A percentile compares a stretch with the other conserved stretches of the same genome.
Evolutionary conservation across 768 basidiomycete genomes (phyloP).

Genomic region (Rickenella mellea): DNA sequence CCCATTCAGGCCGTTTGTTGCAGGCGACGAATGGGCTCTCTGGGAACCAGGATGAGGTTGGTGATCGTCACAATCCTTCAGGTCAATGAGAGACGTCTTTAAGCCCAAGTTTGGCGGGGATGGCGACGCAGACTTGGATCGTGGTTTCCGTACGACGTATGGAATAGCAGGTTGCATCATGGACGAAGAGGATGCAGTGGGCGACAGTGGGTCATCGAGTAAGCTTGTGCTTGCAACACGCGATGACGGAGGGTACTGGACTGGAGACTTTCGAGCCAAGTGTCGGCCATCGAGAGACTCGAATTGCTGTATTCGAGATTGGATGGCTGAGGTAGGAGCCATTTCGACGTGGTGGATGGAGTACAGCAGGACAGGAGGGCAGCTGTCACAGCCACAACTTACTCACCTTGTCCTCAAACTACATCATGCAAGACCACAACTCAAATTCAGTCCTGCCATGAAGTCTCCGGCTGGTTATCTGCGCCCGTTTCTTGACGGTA

Average conservation of each 20-base stretch:
- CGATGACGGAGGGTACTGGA: slow-evolving; percentile 9
- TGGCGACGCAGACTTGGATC: slow-evolving; percentile 36
- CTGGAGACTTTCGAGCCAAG: slow-evolving; percentile 12
- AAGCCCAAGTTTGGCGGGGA: slow-evolving; percentile 28
- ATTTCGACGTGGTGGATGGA: background rate
- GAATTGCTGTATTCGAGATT: slow-evolving; percentile 56
- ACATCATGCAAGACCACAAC: too few relatives aligned
- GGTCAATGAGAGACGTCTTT: slow-evolving; percentile 58
- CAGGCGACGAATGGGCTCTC: slow-evolving; percentile 5
- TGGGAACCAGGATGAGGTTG: slow-evolving; percentile 25
- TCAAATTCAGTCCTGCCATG: too few relatives aligned
- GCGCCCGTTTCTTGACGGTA: slow-evolving; percentile 41
- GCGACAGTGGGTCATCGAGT: slow-evolving; percentile 44
- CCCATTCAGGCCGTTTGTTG: slow-evolving; percentile 11
- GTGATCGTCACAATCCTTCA: slow-evolving; percentile 68
- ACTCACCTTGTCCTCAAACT: too few relatives aligned
- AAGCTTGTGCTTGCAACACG: slow-evolving; percentile 14
- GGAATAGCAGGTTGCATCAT: slow-evolving; percentile 21
- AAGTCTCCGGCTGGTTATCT: slow-evolving; percentile 37
- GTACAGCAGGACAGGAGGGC: background rate
- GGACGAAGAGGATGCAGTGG: slow-evolving; percentile 30
- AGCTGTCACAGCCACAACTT: background rate
- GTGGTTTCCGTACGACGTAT: slow-evolving; percentile 15
- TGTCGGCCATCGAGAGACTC: slow-evolving; percentile 35
- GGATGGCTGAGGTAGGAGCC: slow-evolving; percentile 35